Evolutionary conservation across 306 rosid genomes (phyloP).

Genomic region (Fragaria nilgerrensis): DNA sequence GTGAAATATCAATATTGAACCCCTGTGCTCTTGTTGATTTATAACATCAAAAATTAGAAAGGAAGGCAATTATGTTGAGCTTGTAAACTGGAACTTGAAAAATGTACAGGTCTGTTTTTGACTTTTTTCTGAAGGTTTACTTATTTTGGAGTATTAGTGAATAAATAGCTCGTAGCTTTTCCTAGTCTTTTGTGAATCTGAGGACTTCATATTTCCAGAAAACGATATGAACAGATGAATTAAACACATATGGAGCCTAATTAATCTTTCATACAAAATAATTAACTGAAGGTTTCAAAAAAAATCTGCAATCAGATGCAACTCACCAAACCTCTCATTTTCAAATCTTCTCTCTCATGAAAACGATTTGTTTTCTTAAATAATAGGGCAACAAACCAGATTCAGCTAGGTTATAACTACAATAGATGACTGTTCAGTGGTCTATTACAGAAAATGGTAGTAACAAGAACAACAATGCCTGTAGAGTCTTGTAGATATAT

Average conservation of each 20-base stretch:
- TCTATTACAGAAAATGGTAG: slow-evolving; percentile 17
- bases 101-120: background rate
- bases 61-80: background rate
- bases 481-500: background rate
- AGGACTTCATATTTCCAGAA: background rate
- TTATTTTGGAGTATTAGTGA: background rate
- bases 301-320: background rate
- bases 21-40: background rate
- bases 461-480: slow-evolving; percentile 4
- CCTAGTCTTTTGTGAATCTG: background rate
- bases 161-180: background rate
- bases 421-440: background rate
- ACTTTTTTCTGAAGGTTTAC: background rate
- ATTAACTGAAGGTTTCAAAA: too few relatives aligned
- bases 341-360: background rate
- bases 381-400: background rate
- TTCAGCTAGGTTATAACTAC: background rate
- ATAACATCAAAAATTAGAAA: background rate
- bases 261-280: too few relatives aligned
- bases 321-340: background rate
- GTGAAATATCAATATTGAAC: too few relatives aligned
- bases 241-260: background rate
- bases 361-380: background rate
- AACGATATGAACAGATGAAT: background rate
- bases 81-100: background rate